Percentiles rank a stretch among this genome's conserved stretches.
These are phyloP conservation scores for Metschnikowia kofuensis DNA, from an alignment of 805 yeast genomes.

Conservation along the genomic window DNA sequence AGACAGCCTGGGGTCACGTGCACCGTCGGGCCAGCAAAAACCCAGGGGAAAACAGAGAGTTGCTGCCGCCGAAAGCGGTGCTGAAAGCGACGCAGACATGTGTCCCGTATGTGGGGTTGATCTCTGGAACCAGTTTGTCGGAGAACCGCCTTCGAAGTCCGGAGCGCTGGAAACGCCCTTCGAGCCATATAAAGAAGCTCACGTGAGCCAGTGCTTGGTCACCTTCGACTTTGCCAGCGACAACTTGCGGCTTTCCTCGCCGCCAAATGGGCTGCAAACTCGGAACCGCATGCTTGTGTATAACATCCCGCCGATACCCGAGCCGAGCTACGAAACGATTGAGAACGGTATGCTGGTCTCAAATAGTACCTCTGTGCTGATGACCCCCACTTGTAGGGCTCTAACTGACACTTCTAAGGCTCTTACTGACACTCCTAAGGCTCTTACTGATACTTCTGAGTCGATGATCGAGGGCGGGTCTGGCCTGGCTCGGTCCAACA, in stretches of 20 bases:
- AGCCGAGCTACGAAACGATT: conserved; percentile 35
- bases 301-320: conserved; percentile 48
- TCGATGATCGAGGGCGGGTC: conserved; percentile 3
- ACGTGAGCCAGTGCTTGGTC: conserved; percentile 71
- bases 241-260: conserved; percentile 41
- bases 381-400: too few relatives aligned
- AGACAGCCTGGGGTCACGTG: not conserved
- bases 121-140: conserved; percentile 23
- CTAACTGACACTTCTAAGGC: too few relatives aligned
- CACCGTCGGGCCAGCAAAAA: not conserved
- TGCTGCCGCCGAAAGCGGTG: not conserved
- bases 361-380: too few relatives aligned
- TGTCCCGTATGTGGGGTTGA: conserved; percentile 44
- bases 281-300: conserved; percentile 86
- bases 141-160: not conserved
- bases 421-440: too few relatives aligned
- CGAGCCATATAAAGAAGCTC: conserved; percentile 52
- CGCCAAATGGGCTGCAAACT: conserved; percentile 26
- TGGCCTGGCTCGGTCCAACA: conserved; percentile 13
- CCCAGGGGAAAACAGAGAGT: not conserved
- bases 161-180: conserved; percentile 21
- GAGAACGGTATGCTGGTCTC: conserved; percentile 15
- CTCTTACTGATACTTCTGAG: too few relatives aligned
- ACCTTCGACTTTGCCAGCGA: conserved; percentile 64
- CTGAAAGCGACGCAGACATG: conserved; percentile 27